These are phyloP conservation scores for Chytriomyces sp. DNA, from an alignment of 192 early-diverging fungal species.

Conservation along the genomic window DNA sequence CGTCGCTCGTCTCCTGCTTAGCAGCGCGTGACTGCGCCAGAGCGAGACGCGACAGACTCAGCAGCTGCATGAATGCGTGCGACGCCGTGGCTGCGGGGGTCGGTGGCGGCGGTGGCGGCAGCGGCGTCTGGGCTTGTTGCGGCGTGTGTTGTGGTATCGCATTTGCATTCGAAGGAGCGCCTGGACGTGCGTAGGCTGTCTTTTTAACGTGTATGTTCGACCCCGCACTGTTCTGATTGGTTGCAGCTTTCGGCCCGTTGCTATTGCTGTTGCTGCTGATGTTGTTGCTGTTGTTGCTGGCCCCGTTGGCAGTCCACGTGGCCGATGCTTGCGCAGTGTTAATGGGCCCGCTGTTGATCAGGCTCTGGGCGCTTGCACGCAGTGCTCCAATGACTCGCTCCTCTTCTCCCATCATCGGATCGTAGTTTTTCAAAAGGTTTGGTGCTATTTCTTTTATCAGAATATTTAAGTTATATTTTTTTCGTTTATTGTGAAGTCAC, in stretches of 20 bases:
- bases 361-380: not conserved
- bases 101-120: not conserved
- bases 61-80: constrained; percentile 37
- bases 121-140: not conserved
- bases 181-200: not conserved
- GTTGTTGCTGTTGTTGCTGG: constrained; percentile 1
- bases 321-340: not conserved
- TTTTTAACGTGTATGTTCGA: not conserved
- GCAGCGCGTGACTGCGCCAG: constrained; percentile 42
- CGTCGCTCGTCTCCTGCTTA: constrained; percentile 57
- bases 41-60: constrained; percentile 30
- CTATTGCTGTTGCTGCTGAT: constrained; percentile 13
- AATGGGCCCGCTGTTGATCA: not conserved
- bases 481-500: no score
- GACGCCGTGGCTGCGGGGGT: not conserved
- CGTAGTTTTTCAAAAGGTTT: constrained; percentile 8
- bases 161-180: not conserved
- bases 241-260: not conserved
- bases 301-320: not conserved
- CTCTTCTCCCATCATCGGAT: not conserved
- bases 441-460: constrained; percentile 38
- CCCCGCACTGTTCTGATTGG: not conserved
- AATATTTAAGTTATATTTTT: constrained; percentile 22
- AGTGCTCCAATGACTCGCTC: not conserved
- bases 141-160: constrained; percentile 4